Evolutionary conservation across 2,329 filamentous ascomycete genomes (phyloP).

Genomic region (Colletotrichum sp.): DNA sequence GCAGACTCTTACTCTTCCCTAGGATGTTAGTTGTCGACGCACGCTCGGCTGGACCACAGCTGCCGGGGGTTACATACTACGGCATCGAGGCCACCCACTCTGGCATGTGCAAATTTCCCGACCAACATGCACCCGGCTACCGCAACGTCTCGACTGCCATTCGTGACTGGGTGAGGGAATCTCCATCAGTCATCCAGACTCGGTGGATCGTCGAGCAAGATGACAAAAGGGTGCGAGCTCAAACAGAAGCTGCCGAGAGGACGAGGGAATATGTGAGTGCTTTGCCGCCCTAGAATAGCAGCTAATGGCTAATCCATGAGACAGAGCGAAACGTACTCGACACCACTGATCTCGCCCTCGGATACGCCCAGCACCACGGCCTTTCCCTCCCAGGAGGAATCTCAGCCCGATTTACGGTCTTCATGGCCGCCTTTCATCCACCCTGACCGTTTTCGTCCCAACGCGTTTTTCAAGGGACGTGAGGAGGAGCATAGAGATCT

Average conservation of each 20-base stretch:
- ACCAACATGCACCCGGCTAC: constrained; percentile 69
- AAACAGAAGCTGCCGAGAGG: constrained; percentile 50
- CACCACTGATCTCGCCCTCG: background rate
- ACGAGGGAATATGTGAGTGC: constrained; percentile 24
- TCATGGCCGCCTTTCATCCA: constrained; percentile 40
- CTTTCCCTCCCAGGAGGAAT: background rate
- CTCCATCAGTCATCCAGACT: constrained; percentile 56
- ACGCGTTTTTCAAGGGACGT: constrained; percentile 67
- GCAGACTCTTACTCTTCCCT: background rate
- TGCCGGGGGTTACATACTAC: constrained; percentile 74
- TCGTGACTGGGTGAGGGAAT: constrained; percentile 56
- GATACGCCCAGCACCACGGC: background rate
- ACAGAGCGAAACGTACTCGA: background rate
- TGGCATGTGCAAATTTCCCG: constrained; percentile 75
- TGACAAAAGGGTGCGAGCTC: constrained; percentile 48
- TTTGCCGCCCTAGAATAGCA: background rate
- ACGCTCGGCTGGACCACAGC: constrained; percentile 69
- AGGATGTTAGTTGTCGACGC: constrained; percentile 71
- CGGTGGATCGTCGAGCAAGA: constrained; percentile 68
- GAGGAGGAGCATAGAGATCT: constrained; percentile 61
- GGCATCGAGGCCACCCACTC: constrained; percentile 78
- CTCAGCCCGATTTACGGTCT: background rate
- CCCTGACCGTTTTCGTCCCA: constrained; percentile 65
- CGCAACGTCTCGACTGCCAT: constrained; percentile 53
- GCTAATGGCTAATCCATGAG: background rate